A percentile compares a stretch with the other conserved stretches of the same genome.
phyloP scores from a whole-genome alignment of 1,139 yeast species.

The Lodderomyces margitis region DNA sequence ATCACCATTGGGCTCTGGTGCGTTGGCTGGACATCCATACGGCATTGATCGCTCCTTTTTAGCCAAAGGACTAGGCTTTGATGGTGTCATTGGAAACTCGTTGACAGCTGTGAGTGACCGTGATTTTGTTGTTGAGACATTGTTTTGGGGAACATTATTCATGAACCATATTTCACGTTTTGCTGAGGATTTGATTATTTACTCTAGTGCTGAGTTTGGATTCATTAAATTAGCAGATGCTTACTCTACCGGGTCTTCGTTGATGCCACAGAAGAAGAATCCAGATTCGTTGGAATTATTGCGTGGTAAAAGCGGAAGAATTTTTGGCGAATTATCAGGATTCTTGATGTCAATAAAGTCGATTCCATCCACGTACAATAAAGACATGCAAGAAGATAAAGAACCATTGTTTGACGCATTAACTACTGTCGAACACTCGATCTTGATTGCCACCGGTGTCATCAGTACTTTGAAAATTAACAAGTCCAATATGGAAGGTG shows the following conservation, averaged over 20 bases:
- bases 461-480: slow-evolving; percentile 78
- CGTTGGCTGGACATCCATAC: slow-evolving; percentile 98
- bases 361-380: slow-evolving; percentile 95
- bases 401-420: slow-evolving; percentile 94
- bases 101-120: slow-evolving; percentile 94
- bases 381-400: slow-evolving; percentile 98
- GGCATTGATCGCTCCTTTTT: slow-evolving; percentile 92
- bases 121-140: slow-evolving; percentile 94
- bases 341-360: slow-evolving; percentile 95
- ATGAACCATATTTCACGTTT: slow-evolving; percentile 94
- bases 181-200: slow-evolving; percentile 91
- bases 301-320: slow-evolving; percentile 97
- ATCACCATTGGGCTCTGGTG: slow-evolving; percentile 95
- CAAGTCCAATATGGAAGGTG: slow-evolving; percentile 73
- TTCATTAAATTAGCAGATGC: slow-evolving; percentile 93
- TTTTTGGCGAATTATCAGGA: slow-evolving; percentile 91
- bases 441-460: slow-evolving; percentile 93
- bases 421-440: slow-evolving; percentile 88
- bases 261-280: slow-evolving; percentile 99
- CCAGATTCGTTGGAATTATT: slow-evolving; percentile 93
- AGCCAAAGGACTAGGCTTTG: slow-evolving; percentile 75
- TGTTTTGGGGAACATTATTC: slow-evolving; percentile 95
- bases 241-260: slow-evolving; percentile 94
- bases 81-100: slow-evolving; percentile 89
- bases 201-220: slow-evolving; percentile 97